A percentile compares a stretch with the other conserved stretches of the same genome.
Conservation (phyloP, 345 rosid genomes). For the Viola odorata region DNA sequence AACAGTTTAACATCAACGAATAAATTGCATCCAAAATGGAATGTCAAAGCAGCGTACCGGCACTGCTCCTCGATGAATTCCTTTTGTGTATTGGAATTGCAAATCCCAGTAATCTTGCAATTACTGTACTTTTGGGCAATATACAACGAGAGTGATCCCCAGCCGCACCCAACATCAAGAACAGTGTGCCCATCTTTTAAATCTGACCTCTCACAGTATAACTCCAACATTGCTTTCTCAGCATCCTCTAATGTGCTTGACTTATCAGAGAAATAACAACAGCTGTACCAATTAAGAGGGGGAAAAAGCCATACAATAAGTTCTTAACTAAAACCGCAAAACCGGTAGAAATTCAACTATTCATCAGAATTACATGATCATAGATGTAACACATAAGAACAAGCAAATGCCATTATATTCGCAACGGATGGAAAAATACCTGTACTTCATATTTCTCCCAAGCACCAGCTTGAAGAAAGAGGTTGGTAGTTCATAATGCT, state of each 20-base stretch:
- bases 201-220: conserved; percentile 62
- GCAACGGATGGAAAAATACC: conserved; percentile 21
- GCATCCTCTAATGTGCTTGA: conserved; percentile 67
- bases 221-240: conserved; percentile 66
- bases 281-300: conserved; percentile 39
- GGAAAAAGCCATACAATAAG: background rate
- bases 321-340: too few relatives aligned
- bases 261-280: conserved; percentile 61
- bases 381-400: too few relatives aligned
- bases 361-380: too few relatives aligned
- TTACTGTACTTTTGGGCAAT: conserved; percentile 58
- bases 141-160: conserved; percentile 80
- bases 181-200: conserved; percentile 68
- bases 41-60: conserved; percentile 28
- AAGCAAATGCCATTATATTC: background rate
- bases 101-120: conserved; percentile 72
- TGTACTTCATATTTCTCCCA: conserved; percentile 69
- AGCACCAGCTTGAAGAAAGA: conserved; percentile 82
- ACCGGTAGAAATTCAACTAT: too few relatives aligned
- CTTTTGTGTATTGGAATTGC: conserved; percentile 80
- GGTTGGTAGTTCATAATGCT: conserved; percentile 80
- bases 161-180: conserved; percentile 88
- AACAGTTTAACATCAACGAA: background rate
- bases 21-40: too few relatives aligned
- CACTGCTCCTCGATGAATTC: conserved; percentile 57